Evolutionary conservation across 805 yeast genomes (phyloP).

Genomic region (Suhomyces xylopsoci): DNA sequence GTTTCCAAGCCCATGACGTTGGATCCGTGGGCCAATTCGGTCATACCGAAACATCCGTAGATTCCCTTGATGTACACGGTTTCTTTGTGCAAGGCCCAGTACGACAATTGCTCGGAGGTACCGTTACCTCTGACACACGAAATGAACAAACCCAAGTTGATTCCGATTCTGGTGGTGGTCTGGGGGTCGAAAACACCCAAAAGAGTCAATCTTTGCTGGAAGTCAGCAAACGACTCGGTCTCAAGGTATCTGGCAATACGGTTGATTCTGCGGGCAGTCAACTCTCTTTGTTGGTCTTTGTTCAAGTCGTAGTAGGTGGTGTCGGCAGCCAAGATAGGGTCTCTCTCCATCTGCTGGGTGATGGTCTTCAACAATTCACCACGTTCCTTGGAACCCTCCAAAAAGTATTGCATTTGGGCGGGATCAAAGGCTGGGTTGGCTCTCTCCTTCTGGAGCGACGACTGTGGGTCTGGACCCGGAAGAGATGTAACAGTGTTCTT

Average conservation of each 20-base stretch:
- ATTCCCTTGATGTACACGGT: constrained; percentile 32
- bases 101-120: constrained; percentile 35
- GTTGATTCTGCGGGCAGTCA: constrained; percentile 32
- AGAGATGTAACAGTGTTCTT: constrained; percentile 2
- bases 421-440: constrained; percentile 31
- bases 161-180: constrained; percentile 35
- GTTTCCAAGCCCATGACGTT: constrained; percentile 93
- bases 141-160: constrained; percentile 39
- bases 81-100: constrained; percentile 36
- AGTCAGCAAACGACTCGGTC: constrained; percentile 27
- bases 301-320: constrained; percentile 32
- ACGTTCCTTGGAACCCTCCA: constrained; percentile 40
- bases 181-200: constrained; percentile 39
- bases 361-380: constrained; percentile 26
- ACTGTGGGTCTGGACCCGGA: constrained; percentile 17
- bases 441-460: constrained; percentile 28
- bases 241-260: constrained; percentile 37
- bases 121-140: constrained; percentile 42
- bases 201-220: constrained; percentile 33
- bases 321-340: constrained; percentile 32
- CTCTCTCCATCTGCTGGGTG: constrained; percentile 36
- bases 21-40: constrained; percentile 81
- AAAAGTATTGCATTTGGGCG: constrained; percentile 37
- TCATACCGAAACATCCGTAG: constrained; percentile 91
- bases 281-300: constrained; percentile 28